Base-by-base conservation (phyloP, 2,329 filamentous ascomycete species). In the Fusarium annulatum region DNA sequence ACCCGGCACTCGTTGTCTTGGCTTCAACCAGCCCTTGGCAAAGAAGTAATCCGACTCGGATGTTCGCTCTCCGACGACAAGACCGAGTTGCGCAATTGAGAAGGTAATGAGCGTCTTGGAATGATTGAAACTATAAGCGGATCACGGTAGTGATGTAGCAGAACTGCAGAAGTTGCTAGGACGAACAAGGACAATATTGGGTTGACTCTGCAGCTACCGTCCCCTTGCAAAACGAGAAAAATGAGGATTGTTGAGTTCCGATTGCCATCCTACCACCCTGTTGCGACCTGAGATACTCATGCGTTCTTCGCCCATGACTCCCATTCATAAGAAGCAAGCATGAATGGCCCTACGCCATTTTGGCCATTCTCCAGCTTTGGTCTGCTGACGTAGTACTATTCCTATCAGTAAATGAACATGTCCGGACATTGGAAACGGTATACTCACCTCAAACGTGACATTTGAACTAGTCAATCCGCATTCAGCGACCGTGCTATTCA, bases 401-500 rank as follows among this genome's bases (percentile, higher is more conserved):
- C 2, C 4, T 9, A 4, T 70, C 30, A 61, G 38, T 26, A 4
- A 6, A 41, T 41, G 0, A 1, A 4, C 5, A 7, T 15, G 4
- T 26, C 23, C 23, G 12, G 1, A 7, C 16, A 4, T 11, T 7
- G 1, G 2, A 6, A 19, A 11, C 4, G 6, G 10, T 15, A 5
- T 34, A 61, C 83, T 79, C 73, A 87, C 86, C 71, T 87, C 84
- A 67, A 86, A 89, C 5, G 81, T 82, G 5, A 84, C 87, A 62
- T 85, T 81, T 1, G 83, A 82, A 67, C 81, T 84, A 56, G 88
- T 74, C 61, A 84, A 85, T n/a, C 87, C 86, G 5, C 69, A 72
- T 10, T 88, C 86, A 26, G 81, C 77, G 1, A 88, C 87, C 0
- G 87, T 88, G 2, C 85, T 84, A 49, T 86, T 84, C 72, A 84